Percentiles rank a stretch among this genome's conserved stretches.
Conservation (phyloP, 2,329 filamentous ascomycete genomes). For the Phaeophleospora eucalypticola region DNA sequence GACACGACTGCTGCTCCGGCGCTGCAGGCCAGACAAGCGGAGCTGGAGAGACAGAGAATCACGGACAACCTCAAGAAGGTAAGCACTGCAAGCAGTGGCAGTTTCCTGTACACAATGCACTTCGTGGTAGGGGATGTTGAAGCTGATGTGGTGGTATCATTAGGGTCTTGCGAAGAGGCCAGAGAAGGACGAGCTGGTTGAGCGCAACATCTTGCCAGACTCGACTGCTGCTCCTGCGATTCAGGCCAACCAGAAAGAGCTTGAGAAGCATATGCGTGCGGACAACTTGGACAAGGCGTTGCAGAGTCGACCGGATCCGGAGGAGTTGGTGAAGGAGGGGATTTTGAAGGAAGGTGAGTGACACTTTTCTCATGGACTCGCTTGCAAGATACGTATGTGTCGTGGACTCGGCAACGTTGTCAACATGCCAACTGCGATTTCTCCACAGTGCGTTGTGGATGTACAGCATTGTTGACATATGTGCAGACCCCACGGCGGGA, state of each 20-base stretch:
- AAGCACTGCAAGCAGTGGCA: neutral
- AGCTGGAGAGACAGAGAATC: slow-evolving; percentile 61
- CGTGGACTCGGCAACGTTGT: too few species aligned
- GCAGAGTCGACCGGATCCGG: slow-evolving; percentile 68
- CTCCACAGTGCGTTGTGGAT: too few species aligned
- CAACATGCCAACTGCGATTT: too few species aligned
- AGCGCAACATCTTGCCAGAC: slow-evolving; percentile 82
- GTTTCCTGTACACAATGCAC: too few species aligned
- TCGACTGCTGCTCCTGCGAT: slow-evolving; percentile 74
- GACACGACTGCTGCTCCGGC: slow-evolving; percentile 65
- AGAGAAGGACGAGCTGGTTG: slow-evolving; percentile 70
- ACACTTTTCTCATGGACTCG: neutral
- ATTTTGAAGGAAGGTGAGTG: slow-evolving; percentile 53
- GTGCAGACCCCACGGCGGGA: neutral
- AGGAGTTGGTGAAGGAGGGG: slow-evolving; percentile 72
- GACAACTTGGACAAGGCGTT: slow-evolving; percentile 86
- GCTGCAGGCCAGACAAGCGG: slow-evolving; percentile 58
- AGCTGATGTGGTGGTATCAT: too few species aligned
- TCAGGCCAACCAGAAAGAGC: slow-evolving; percentile 75
- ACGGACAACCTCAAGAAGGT: slow-evolving; percentile 60
- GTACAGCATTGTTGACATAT: neutral
- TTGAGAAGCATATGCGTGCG: slow-evolving; percentile 82
- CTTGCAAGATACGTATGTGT: too few species aligned
- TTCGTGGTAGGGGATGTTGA: too few species aligned
- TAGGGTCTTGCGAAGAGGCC: slow-evolving; percentile 57